Base-by-base conservation (phyloP, 805 yeast genomes). In the Ogataea degrootiae region DNA sequence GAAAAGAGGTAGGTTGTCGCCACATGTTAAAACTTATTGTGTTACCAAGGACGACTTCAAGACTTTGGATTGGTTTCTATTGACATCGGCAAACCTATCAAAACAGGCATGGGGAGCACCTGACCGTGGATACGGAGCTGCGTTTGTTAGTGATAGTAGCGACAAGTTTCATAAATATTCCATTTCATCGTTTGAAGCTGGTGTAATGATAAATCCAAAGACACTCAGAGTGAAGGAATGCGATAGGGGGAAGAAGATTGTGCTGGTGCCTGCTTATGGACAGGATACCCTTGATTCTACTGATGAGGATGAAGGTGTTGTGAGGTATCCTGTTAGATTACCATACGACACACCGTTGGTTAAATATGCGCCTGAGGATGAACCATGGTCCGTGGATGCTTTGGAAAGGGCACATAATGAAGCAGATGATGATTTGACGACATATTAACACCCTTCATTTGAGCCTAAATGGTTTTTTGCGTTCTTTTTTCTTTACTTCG, bases 51-150 rank as follows among this genome's bases (percentile, higher is more conserved):
- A 79, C 53, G 57, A 72, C 43, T 78, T 75, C 62, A 55, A 65
- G 34, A 66, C 77, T 2, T 60, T 85, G 5, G 74, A 77, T 43
- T 88, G 96, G 95, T 74, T 82, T 17, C 61, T 85, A 6, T 70
- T 85, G 59, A 85, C 94, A 0, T 83, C 90, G 42, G 85, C 88
- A 33, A 88, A 88, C 58, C 58, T 87, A 37, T 83, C 91, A 33
- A 78, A 78, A 46, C 85, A 80, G 50, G 96, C 96, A 1, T 88
- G 96, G 96, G 96, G 96, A 0, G 66, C 60, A 5, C 67, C 69
- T 15, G 55, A 60, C 37, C 46, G 63, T 23, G 53, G 56, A 3
- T 52, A 50, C n/a, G 57, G 57, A n/a, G 47, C 46, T 41, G 40
- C 43, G 37, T 48, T 43, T 47, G 53, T 47, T 33, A 39, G 41